Base-by-base conservation (phyloP, 2,329 filamentous ascomycete species). In the Beauveria bassiana region DNA sequence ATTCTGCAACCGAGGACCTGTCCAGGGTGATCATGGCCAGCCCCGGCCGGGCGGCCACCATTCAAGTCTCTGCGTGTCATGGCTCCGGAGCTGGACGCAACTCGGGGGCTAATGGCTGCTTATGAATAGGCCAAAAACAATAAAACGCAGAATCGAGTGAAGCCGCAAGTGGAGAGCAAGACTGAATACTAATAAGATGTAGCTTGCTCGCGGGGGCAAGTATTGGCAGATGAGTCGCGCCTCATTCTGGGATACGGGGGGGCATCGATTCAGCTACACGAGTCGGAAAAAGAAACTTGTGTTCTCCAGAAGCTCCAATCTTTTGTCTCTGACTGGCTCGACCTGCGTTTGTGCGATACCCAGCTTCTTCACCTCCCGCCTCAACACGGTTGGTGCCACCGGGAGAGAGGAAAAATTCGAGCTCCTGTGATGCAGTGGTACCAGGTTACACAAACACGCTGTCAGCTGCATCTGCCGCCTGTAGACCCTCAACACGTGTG, bases 381-480 rank as follows among this genome's bases (percentile, higher is more conserved):
- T 18, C 16, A 5, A 42, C 16, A 34, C n/a, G 52, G 20, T 4
- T 24, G 52, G 52, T 38, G 52, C 12, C 38, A 54, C 22, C 22
- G 20, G 9, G 18, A 14, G 49, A 22, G 22, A 53, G 24, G 24
- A 3, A 56, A 56, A 56, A 24, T 12, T 46, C 26, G 18, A 31
- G 28, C 42, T 43, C 26, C 26, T n/a, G 54, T 57, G 54, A 47
- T 24, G 43, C 8, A 43, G 54, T 57, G 54, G 40, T 56, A n/a
- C n/a, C 28, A 57, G 42, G 54, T 47, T 47, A 57, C 54, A 57
- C 54, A 57, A 10, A 47, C 42, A 31, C 43, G 54, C 43, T 57
- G 54, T 57, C 54, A 57, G 54, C 54, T 57, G 54, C 26, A 38
- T 18, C 43, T 57, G 43, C 54, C 54, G 54, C 42, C 42, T 38